Evolutionary conservation across 2,329 filamentous ascomycete species (phyloP), one percentile per base, ranked within the genome.

Genomic region (Ceratocystiopsis minuta): DNA sequence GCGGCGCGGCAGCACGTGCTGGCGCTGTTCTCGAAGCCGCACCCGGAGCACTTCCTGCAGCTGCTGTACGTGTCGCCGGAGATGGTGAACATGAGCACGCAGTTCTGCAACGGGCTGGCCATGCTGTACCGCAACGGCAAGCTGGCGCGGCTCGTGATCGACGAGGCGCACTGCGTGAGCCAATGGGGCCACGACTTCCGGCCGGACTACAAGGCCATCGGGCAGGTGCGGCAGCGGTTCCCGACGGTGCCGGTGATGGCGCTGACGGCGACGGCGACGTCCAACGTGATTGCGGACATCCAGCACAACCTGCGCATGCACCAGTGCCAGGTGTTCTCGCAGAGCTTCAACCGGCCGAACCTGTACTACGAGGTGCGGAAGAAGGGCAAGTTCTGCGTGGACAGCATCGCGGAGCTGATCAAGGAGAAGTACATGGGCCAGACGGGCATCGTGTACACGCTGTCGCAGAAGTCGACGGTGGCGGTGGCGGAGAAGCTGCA

Each of bases 101-200:
- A 64, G 3, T 81, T 96, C 57, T 63, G 76, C 44, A 68, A 66
- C 40, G 71, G 67, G 3, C 67, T 98, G 48, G 62, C 72, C 40
- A 66, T 64, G 3, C 65, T 98, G n/a, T 71, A 94, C 56, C 59
- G 60, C 14, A 75, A 75, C 40, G 65, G 69, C 4, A 82, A 79
- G 51, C 73, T 98, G 41, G 88, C 92, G 15, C 76, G 90, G 20
- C 75, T 98, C 39, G 90, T 98, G 41, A 93, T 98, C 48, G 90
- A 98, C 51, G 92, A 98, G 61, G 90, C 90, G n/a, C 90, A 98
- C 57, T 98, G 90, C 58, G 88, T 98, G 20, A 96, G 90, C 58
- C 87, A 98, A 64, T 98, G 90, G 90, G 90, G 90, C 1, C 90
- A 98, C 52, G 90, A 98, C 57, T 98, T 98, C 56, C 76, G 92